Evolutionary conservation across 176 grass and related monocot genomes (phyloP), one percentile per base, ranked within the genome.

Genomic region (Aegilops speltoides): DNA sequence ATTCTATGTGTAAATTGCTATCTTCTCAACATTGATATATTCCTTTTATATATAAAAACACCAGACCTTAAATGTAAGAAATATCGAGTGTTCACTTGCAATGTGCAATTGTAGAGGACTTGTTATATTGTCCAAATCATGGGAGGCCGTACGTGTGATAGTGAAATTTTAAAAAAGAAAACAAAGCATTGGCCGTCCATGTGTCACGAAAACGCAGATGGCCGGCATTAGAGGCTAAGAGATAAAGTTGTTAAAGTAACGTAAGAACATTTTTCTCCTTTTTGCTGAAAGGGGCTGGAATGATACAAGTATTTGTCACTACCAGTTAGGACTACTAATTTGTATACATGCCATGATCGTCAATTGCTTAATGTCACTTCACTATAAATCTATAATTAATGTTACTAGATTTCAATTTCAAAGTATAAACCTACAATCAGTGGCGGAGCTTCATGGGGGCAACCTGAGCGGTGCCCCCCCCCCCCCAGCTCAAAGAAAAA

Each of bases 101-200:
- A 33, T 76, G 41, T 77, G 38, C 14, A 76, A 50, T 14, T 54
- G 63, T 40, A 33, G 31, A 78, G 65, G 29, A 68, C 62, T 28
- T 29, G 7, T 54, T 77, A 64, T 77, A 64, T 24, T 81, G 52
- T 74, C 67, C 79, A 87, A 73, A 79, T 79, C 65, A 68, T 59
- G 26, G 48, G 45, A 75, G 7, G 59, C 76, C 68, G 89, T 91
- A 84, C 85, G 77, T 88, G 89, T 77, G 89, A 88, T 41, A 81
- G 63, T 64, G 89, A 79, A 66, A 79, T 87, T 33, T 25, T 10
- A 73, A 66, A 61, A 26, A 68, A 20, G 10, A 41, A 78, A 52
- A 76, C 7, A 24, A 48, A 59, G 7, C 7, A 78, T 68, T 15
- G 26, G 79, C 83, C 78, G 64, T 76, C 78, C 74, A 48, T 24